Evolutionary conservation across 345 rosid species (phyloP), one percentile per base, ranked within the genome.

Genomic region (Eutrema japonicum): DNA sequence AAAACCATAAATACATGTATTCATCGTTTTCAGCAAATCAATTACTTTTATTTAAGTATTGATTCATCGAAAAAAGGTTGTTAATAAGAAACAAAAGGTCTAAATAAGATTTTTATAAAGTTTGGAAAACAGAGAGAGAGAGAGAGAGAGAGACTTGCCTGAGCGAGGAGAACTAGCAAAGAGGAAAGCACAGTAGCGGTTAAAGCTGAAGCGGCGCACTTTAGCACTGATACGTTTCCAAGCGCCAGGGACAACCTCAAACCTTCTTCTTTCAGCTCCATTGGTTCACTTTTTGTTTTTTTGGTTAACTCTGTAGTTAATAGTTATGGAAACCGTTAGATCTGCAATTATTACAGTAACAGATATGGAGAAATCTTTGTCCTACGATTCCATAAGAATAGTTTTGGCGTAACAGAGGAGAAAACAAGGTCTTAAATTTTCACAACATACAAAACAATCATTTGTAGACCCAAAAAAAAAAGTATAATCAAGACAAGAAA

Each of bases 131-230:
- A n/a, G 16, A n/a, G n/a, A n/a, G n/a, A n/a, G n/a, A n/a, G n/a
- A 67, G 43, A 62, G 12, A 41, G 35, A 65, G 7, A 48, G 68
- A 47, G 50, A 33, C 74, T 77, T 77, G 80, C 89, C 84, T 70
- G 81, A 64, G 80, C 74, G 16, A 79, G 45, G 63, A 85, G 78
- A 47, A 78, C 68, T 71, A 82, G 55, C 54, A 87, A 49, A 66
- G 88, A 72, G 4, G 85, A 78, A 35, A 85, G 63, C 12, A 88
- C 35, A 66, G 80, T 52, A 50, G 83, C 32, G 14, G 75, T 71
- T 7, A 82, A 60, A 11, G 88, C 79, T 36, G 80, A 88, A 35
- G 61, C 80, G 45, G 92, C 86, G 88, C 78, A 83, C 51, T 84
- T 82, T 79, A 87, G 79, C 80, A 63, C 32, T 2, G 66, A 54